These are phyloP conservation scores for Amyloporia xantha DNA, from an alignment of 768 basidiomycete species.

Conservation along the genomic window DNA sequence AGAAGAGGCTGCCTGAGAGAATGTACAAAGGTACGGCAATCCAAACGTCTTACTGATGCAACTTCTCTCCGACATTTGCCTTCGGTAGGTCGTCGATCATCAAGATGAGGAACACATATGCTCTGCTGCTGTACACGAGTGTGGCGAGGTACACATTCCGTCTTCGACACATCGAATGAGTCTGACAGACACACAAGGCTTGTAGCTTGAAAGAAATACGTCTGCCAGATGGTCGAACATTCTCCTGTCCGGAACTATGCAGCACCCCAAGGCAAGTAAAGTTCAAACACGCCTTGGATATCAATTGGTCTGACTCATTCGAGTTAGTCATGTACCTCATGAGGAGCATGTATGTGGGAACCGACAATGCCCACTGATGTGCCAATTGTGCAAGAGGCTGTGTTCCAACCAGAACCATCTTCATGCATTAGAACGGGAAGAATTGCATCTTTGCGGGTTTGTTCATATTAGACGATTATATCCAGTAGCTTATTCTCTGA, in stretches of 20 bases:
- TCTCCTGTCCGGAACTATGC: constrained; percentile 39
- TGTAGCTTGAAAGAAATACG: constrained; percentile 33
- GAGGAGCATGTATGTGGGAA: constrained; percentile 43
- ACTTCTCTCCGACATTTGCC: not conserved
- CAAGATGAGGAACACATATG: constrained; percentile 45
- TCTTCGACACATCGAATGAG: not conserved
- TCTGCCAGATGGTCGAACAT: constrained; percentile 24
- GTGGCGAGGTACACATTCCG: constrained; percentile 38
- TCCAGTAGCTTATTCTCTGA: too few relatives aligned
- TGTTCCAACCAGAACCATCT: constrained; percentile 45
- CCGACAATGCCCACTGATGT: constrained; percentile 45
- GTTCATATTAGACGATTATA: too few relatives aligned
- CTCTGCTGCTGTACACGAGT: constrained; percentile 45
- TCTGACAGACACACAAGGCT: too few relatives aligned
- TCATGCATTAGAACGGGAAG: constrained; percentile 36
- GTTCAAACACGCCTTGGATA: not conserved
- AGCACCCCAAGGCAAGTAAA: constrained; percentile 31
- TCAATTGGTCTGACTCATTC: not conserved
- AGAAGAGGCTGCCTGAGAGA: constrained; percentile 44
- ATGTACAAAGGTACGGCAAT: constrained; percentile 42
- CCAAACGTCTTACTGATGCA: not conserved
- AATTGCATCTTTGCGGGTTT: constrained; percentile 54
- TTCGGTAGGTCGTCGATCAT: constrained; percentile 39
- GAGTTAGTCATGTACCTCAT: constrained; percentile 38
- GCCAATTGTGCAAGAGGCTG: constrained; percentile 49